Evolutionary conservation across 2,329 filamentous ascomycete genomes (phyloP), one percentile per base, ranked within the genome.

Genomic region (Ophiostoma pallidulum): DNA sequence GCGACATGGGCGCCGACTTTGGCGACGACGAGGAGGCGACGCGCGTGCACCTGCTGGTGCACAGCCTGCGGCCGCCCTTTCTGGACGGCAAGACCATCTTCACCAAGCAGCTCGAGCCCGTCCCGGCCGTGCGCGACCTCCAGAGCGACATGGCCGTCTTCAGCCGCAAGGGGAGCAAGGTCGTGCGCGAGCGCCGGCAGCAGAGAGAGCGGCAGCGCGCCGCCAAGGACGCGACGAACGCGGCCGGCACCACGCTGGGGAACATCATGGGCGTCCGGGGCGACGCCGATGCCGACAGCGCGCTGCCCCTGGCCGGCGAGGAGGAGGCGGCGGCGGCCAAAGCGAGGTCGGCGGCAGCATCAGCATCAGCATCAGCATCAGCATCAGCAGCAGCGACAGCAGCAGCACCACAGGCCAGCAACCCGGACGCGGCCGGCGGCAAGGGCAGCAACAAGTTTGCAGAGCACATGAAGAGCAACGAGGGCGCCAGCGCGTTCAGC

Each of bases 111-210:
- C 65, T 97, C 19, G 92, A 98, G 50, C 94, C 92, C 0, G 86
- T 98, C 1, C 88, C 91, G 0, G 94, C 92, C 0, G 86, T 98
- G 13, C 78, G 85, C 45, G 92, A 98, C 62, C 82, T 86, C 22
- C 91, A 97, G 65, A 98, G 94, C 61, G 92, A 98, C 60, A 95
- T 98, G 92, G 92, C 92, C 1, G 90, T 98, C 1, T 97, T 97
- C 58, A 94, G 89, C 67, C 78, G 91, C 37, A 96, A 96, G 63
- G 92, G 92, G 1, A 97, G 91, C 61, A 85, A 81, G 57, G 89
- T 96, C 2, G 92, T 98, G 12, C 86, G 85, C 59, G 92, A 98
- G 58, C 82, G 84, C 57, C 75, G 94, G 36, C 89, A 95, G 65
- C 89, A 95, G 64, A 84, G 90, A 53, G 92, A 98, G 63, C 79